Conservation (phyloP, 2,329 filamentous ascomycete genomes). For the Colletotrichum sansevieriae region DNA sequence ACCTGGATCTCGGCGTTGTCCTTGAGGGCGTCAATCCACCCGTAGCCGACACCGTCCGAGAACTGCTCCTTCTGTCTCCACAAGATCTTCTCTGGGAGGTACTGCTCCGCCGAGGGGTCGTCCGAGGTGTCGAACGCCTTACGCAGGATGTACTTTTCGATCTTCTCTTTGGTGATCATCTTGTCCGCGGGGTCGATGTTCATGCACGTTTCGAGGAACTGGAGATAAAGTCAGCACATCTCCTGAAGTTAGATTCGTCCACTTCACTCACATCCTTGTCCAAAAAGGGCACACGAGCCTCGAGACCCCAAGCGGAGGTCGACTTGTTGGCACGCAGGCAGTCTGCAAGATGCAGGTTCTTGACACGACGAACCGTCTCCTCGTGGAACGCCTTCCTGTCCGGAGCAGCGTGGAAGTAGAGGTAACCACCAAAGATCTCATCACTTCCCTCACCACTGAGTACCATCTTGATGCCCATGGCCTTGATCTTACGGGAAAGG, state of each 20-base stretch:
- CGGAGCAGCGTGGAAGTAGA: slow-evolving; percentile 97
- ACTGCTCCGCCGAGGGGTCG: slow-evolving; percentile 83
- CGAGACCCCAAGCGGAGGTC: slow-evolving; percentile 96
- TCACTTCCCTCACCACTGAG: slow-evolving; percentile 96
- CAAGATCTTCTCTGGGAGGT: slow-evolving; percentile 95
- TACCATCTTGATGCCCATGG: slow-evolving; percentile 99
- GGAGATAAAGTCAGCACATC: background rate
- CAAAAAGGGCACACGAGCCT: slow-evolving; percentile 97
- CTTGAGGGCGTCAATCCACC: slow-evolving; percentile 98
- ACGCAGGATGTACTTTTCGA: slow-evolving; percentile 98
- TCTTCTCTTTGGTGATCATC: slow-evolving; percentile 89
- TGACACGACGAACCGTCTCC: slow-evolving; percentile 93
- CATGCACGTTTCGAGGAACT: slow-evolving; percentile 94
- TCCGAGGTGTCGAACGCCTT: slow-evolving; percentile 97
- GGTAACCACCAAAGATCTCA: slow-evolving; percentile 98
- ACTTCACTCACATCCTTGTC: slow-evolving; percentile 82
- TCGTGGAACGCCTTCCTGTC: slow-evolving; percentile 93
- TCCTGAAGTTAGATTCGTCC: background rate
- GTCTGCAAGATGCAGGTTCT: slow-evolving; percentile 97
- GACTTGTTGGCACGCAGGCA: slow-evolving; percentile 99
- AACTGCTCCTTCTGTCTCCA: slow-evolving; percentile 99
- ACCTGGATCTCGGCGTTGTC: slow-evolving; percentile 91
- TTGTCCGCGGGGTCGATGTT: slow-evolving; percentile 94
- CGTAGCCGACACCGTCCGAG: slow-evolving; percentile 97
- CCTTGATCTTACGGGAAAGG: slow-evolving; percentile 98